Conservation (phyloP, 805 yeast genomes). For the Geotrichum ghanense region DNA sequence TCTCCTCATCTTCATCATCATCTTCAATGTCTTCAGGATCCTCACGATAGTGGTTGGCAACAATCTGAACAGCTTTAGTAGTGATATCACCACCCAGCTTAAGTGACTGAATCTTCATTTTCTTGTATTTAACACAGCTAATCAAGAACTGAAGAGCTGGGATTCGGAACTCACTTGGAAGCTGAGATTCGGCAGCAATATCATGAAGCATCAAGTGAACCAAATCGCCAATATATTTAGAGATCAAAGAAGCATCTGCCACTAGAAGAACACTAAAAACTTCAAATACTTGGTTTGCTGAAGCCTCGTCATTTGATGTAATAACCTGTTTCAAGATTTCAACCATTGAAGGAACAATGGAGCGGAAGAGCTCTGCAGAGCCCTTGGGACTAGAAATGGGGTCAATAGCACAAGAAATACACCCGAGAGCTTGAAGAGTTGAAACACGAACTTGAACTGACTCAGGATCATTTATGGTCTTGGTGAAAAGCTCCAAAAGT, state of each 20-base stretch:
- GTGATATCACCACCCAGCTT: conserved; percentile 79
- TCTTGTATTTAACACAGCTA: conserved; percentile 68
- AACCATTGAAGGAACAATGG: conserved; percentile 69
- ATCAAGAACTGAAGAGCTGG: conserved; percentile 78
- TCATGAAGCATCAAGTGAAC: conserved; percentile 58
- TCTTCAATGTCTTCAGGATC: conserved; percentile 75
- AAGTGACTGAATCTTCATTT: conserved; percentile 64
- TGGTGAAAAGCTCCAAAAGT: conserved; percentile 58
- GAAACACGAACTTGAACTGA: conserved; percentile 71
- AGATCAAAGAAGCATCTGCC: conserved; percentile 67
- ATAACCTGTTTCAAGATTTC: conserved; percentile 68
- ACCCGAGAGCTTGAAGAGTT: conserved; percentile 70
- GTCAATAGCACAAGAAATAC: conserved; percentile 33
- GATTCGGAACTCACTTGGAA: conserved; percentile 74
- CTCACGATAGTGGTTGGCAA: conserved; percentile 64
- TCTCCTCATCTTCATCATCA: conserved; percentile 90
- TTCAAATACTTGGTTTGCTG: conserved; percentile 67
- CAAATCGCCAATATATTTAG: conserved; percentile 59
- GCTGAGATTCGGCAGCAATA: conserved; percentile 48
- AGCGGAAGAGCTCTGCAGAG: conserved; percentile 46
- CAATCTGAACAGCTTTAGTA: conserved; percentile 58
- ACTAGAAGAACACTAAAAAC: conserved; percentile 71
- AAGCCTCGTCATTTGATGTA: conserved; percentile 55
- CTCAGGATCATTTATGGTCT: conserved; percentile 47
- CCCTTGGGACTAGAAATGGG: conserved; percentile 39